Base-by-base conservation (phyloP, 208 protist genomes). In the Crithidia thermophila region DNA sequence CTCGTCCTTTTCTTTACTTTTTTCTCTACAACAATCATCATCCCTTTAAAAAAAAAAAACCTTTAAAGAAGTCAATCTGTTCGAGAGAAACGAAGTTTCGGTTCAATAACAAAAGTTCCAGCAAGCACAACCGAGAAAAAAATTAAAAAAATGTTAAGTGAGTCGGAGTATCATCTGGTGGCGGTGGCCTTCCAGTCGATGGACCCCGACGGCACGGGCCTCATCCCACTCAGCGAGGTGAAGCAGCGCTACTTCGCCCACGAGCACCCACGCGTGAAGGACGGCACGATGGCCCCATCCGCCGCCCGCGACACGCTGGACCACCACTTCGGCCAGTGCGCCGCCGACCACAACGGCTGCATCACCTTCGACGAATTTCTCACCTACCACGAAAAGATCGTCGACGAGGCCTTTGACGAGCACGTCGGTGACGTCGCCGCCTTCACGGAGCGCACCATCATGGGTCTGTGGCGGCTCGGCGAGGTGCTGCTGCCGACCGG, bases 351-450 rank as follows among this genome's bases (percentile, higher is more conserved):
- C 50, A 60, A 68, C 49, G 82, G 80, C 42, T 68, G 79, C 53
- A 71, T 96, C 60, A 88, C 85, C 20, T 80, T 93, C 34, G 84
- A 93, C 45, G 91, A 93, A 36, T 96, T 96, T 52, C 36, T 91
- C 23, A 45, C 66, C 11, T 94, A 87, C 65, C 91, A 96, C 50
- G 81, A 93, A 39, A 88, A 90, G 30, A 77, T 96, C 49, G 84
- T 76, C 14, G 64, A 80, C 45, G 90, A 96, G 65, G 85, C 82
- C 23, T 75, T 80, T 50, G 63, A 81, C 30, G 83, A 86, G 68
- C 55, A 79, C 0, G 79, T 88, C 3, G 58, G 36, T n/a, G 85
- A 94, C 61, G 57, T 78, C 30, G 49, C 82, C 5, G 64, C 47
- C 23, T 91, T 93, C 42, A 77, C 91, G 27, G 75, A 81, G n/a